Evolutionary conservation across 2,329 filamentous ascomycete genomes (phyloP), one percentile per base, ranked within the genome.

Genomic region (Arthrobotrys conoides): DNA sequence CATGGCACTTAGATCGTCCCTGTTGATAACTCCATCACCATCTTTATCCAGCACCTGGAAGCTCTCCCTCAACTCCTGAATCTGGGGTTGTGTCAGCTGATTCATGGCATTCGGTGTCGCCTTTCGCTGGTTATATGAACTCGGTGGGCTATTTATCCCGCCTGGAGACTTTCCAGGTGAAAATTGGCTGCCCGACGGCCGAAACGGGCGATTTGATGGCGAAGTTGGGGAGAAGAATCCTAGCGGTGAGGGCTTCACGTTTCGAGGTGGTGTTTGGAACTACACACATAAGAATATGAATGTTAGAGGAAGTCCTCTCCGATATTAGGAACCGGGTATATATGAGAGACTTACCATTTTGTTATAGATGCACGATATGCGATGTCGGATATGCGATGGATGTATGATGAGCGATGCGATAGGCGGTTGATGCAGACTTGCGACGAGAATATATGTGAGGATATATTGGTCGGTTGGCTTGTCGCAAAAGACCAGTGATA

Each of bases 11-110:
- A 99, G 90, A 83, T 97, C 93, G 22, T 95, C 92, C 76, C 92
- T 88, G 81, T 91, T 92, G 79, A 99, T 91, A 64, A 89, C 87
- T 18, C 95, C 94, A 83, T 96, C 93, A 82, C 93, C 94, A 84
- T 96, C 91, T 77, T 93, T 89, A 84, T 98, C 96, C 57, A 99
- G 88, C 76, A 97, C 94, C 84, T 96, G 93, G 84, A 98, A 99
- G 0, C 92, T 93, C 83, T 98, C 95, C 78, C 96, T 90, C 85
- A 99, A 89, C 82, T 93, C 93, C 82, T 94, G 90, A 41, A 97
- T 90, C 82, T 97, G 93, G 2, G 92, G 88, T 1, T 93, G 90
- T 44, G 95, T 92, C 49, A 98, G 85, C 82, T 92, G 91, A 27
- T 77, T 77, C 73, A 77, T 77, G 5, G 41, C 67, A 55, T 71